Base-by-base conservation (phyloP, 768 basidiomycete genomes). In the Rhizopogon sp. region DNA sequence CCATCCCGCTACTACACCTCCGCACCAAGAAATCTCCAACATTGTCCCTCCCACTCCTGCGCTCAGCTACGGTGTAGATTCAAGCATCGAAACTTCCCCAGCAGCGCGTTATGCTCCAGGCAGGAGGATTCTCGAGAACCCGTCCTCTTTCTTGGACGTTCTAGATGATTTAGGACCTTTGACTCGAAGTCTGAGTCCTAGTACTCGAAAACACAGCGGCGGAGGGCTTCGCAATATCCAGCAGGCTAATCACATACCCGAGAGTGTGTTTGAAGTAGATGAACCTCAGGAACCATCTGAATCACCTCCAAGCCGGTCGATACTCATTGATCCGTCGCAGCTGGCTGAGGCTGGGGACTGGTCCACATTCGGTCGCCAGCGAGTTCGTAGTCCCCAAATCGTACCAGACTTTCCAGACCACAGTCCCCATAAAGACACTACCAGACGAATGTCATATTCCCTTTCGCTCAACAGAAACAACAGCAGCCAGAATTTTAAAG, bases 321-420 rank as follows among this genome's bases (percentile, higher is more conserved):
- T 53, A 46, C 50, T 55, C 37, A 58, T 60, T 43, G 53, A 47
- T 10, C 40, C 62, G 16, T 68, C 66, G 47, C 60, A 55, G 43
- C 42, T 62, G 25, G 55, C 61, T 8, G 40, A 55, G 0, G 57
- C 63, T 41, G 64, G 64, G 10, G 69, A 64, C 56, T 73, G 72
- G 72, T 64, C 72, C 25, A 73, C 72, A 11, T 74, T 73, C 62
- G 72, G 72, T 29, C 65, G 69, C 45, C 60, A 54, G 44, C 61
- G 60, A 39, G 58, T 56, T 7, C 61, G 55, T 9, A 60, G 56
- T 14, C 37, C 54, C 5, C 43, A 58, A 22, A 62, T 60, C 39
- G 50, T 58, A n/a, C 56, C 45, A 14, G 59, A 44, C 33, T 54
- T 57, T n/a, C 57, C 64, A 43, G 60, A 53, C 14, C 54, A 52